Evolutionary conservation across 1,284 basidiomycete genomes (phyloP).

Genomic region (Puccinia polysora): DNA sequence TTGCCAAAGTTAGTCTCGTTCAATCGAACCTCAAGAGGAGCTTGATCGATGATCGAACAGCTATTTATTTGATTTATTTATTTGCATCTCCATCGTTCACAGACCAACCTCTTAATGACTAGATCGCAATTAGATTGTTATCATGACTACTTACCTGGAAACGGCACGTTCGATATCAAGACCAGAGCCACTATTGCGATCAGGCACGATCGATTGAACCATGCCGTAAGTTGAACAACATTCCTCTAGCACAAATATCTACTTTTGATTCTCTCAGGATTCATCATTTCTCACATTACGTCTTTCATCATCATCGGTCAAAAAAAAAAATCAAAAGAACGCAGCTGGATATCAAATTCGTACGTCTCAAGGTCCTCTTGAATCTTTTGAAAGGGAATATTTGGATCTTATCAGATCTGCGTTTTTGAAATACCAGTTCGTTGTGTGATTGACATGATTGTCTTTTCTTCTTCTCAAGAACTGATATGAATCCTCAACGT

Average conservation of each 20-base stretch:
- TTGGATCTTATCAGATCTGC: conserved; percentile 81
- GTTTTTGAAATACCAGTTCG: conserved; percentile 85
- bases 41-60: neutral
- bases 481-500: no score
- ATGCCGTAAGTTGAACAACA: conserved; percentile 58
- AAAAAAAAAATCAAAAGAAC: conserved; percentile 45
- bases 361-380: conserved; percentile 49
- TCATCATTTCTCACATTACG: conserved; percentile 50
- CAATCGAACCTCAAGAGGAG: no score
- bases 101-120: conserved; percentile 77
- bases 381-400: conserved; percentile 53
- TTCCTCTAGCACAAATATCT: no score
- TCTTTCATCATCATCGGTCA: conserved; percentile 50
- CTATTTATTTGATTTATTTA: neutral
- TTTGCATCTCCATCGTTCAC: conserved; percentile 13
- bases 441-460: no score
- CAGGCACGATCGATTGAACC: conserved; percentile 79
- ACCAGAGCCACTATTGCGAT: conserved; percentile 82
- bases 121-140: conserved; percentile 90
- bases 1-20: conserved; percentile 64
- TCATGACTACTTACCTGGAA: conserved; percentile 74
- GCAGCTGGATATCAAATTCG: conserved; percentile 52
- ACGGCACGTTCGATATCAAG: conserved; percentile 92
- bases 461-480: no score
- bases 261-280: neutral